A percentile compares a stretch with the other conserved stretches of the same genome.
Conservation (phyloP, 2,329 filamentous ascomycete species). For the Colletotrichum gigasporum region DNA sequence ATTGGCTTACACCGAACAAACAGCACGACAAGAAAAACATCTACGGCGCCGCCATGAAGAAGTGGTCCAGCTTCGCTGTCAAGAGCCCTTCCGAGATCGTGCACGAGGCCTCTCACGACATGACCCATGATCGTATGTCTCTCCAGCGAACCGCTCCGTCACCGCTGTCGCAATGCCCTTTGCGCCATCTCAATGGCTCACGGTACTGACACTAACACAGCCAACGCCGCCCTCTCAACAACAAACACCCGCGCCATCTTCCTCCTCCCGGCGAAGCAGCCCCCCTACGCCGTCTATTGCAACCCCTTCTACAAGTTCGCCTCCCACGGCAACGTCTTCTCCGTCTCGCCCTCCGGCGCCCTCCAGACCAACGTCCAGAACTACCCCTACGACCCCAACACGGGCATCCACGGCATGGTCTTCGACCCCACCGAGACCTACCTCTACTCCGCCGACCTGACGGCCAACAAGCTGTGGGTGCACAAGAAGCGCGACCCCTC, state of each 20-base stretch:
- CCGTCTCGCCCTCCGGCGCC: conserved; percentile 64
- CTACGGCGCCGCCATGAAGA: conserved; percentile 93
- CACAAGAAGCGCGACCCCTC: conserved; percentile 69
- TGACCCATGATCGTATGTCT: conserved; percentile 77
- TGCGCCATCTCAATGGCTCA: neutral
- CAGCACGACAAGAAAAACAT: conserved; percentile 85
- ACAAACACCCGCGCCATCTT: conserved; percentile 92
- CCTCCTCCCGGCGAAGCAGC: conserved; percentile 79
- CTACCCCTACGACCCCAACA: conserved; percentile 74
- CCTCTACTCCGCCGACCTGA: conserved; percentile 82
- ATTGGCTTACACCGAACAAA: conserved; percentile 31
- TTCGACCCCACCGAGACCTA: conserved; percentile 79
- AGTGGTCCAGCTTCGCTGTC: conserved; percentile 86
- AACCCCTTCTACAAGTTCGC: conserved; percentile 92
- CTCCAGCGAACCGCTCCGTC: neutral
- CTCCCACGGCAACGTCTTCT: conserved; percentile 82
- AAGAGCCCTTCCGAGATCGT: conserved; percentile 79
- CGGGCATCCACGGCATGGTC: conserved; percentile 84
- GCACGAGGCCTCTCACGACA: conserved; percentile 78
- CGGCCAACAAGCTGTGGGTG: conserved; percentile 84
- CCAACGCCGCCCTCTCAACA: conserved; percentile 71
- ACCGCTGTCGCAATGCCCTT: neutral
- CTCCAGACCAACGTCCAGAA: conserved; percentile 75
- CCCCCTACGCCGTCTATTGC: conserved; percentile 85
- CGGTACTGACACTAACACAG: conserved; percentile 48